These are phyloP conservation scores for Talaromyces borbonicus DNA, from an alignment of 495 filamentous ascomycete species.

Conservation along the genomic window DNA sequence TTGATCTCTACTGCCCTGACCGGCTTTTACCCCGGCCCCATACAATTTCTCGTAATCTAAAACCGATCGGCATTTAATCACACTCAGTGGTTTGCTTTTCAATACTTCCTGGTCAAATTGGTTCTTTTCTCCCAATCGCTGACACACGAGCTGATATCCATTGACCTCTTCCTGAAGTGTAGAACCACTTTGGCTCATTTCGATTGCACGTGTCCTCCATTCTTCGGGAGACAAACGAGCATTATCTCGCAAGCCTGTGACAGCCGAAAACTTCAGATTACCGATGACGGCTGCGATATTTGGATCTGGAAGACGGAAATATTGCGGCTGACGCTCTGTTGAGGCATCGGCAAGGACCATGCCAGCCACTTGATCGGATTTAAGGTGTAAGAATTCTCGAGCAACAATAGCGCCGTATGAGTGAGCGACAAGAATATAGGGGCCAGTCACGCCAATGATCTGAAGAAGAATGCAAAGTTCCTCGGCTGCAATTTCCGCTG, in stretches of 20 bases:
- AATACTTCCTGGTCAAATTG: conserved; percentile 23
- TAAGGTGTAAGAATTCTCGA: conserved; percentile 33
- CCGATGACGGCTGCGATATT: conserved; percentile 23
- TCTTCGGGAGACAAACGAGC: conserved; percentile 21
- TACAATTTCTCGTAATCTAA: conserved; percentile 27
- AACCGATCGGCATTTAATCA: conserved; percentile 25
- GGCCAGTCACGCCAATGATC: conserved; percentile 13
- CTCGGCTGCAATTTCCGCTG: conserved; percentile 17
- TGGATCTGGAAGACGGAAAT: conserved; percentile 22
- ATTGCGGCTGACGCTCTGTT: conserved; percentile 25
- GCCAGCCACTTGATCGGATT: conserved; percentile 20
- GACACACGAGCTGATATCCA: conserved; percentile 15
- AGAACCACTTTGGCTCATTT: conserved; percentile 18
- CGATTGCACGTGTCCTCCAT: conserved; percentile 26
- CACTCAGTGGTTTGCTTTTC: conserved; percentile 25
- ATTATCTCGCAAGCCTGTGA: conserved; percentile 22
- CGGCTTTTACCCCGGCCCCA: conserved; percentile 19
- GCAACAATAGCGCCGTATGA: conserved; percentile 44
- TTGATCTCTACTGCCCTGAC: conserved; percentile 25
- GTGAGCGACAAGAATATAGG: conserved; percentile 38
- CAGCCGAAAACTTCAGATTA: conserved; percentile 19
- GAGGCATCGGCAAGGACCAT: conserved; percentile 32
- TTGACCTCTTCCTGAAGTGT: conserved; percentile 14
- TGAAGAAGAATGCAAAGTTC: conserved; percentile 25
- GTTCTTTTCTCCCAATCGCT: conserved; percentile 19